Conservation (phyloP, 768 basidiomycete genomes). For the Suillus subaureus region DNA sequence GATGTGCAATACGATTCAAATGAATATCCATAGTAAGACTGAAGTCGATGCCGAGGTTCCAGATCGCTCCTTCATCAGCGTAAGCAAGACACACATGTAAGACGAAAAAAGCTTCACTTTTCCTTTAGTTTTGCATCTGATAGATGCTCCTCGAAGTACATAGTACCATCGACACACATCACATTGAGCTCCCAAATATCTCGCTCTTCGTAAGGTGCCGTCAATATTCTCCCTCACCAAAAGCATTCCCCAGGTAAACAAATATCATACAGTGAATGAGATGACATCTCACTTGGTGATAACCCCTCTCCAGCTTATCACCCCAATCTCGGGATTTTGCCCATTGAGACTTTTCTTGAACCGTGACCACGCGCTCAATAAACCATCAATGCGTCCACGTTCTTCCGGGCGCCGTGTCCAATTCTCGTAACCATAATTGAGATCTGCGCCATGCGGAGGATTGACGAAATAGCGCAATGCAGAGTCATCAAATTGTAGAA, state of each 20-base stretch:
- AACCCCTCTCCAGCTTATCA: slow-evolving; percentile 79
- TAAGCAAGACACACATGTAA: slow-evolving; percentile 8
- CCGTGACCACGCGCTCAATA: slow-evolving; percentile 60
- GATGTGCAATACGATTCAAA: slow-evolving; percentile 88
- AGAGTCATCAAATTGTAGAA: slow-evolving; percentile 65
- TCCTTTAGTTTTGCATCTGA: slow-evolving; percentile 58
- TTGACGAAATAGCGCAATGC: slow-evolving; percentile 71
- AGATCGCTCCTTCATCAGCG: slow-evolving; percentile 56
- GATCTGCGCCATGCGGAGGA: slow-evolving; percentile 66
- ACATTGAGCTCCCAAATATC: slow-evolving; percentile 84
- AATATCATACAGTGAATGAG: slow-evolving; percentile 8
- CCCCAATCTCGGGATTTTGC: slow-evolving; percentile 46
- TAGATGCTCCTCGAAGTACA: slow-evolving; percentile 77
- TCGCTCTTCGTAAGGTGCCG: slow-evolving; percentile 78
- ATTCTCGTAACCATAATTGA: slow-evolving; percentile 70
- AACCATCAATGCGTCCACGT: slow-evolving; percentile 64
- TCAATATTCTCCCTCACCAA: slow-evolving; percentile 67
- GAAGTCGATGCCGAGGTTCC: slow-evolving; percentile 60
- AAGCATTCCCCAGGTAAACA: slow-evolving; percentile 21
- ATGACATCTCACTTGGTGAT: slow-evolving; percentile 70
- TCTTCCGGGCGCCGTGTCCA: slow-evolving; percentile 72
- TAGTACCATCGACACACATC: slow-evolving; percentile 69
- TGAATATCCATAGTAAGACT: slow-evolving; percentile 83
- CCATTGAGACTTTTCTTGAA: slow-evolving; percentile 37
- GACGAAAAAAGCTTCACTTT: slow-evolving; percentile 51